Evolutionary conservation across 2,329 filamentous ascomycete genomes (phyloP), one percentile per base, ranked within the genome.

Genomic region (Aspergillus amoenus): DNA sequence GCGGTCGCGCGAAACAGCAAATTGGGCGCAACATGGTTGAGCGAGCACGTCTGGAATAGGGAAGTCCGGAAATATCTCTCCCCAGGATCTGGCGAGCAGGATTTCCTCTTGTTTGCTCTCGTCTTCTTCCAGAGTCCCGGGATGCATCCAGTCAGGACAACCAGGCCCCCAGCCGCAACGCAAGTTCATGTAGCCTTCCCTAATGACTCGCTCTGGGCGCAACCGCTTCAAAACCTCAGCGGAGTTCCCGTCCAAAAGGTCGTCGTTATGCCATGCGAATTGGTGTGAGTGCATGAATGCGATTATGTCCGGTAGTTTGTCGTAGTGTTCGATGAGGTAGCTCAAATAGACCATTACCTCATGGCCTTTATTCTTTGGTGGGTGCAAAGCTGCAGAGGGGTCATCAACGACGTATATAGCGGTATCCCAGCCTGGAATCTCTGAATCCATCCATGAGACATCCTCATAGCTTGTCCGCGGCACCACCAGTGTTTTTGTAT

Each of bases 1-100:
- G 3, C 83, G 78, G 42, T 86, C 82, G 3, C 80, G 73, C 6
- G 81, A 83, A 3, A 88, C 70, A 8, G 84, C 85, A 64, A 88
- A 88, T 62, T 88, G 85, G 2, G 82, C 83, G 65, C 85, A 88
- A 68, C 85, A 88, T 3, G 85, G 82, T 61, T 86, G 84, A 2
- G 83, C 79, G 0, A 88, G 76, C 0, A 84, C 79, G 15, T 71
- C 62, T 2, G 78, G 79, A 12, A 80, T 70, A 2, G 73, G 70
- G 37, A 74, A 72, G 40, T 72, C 66, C 3, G 78, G 78, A 59
- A 81, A 81, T 9, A 82, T 64, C 64, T 81, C 76, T 1, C 69
- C 70, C 79, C 79, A 81, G 0, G 77, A 71, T n/a, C 70, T 65
- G 2, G 77, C 78, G 17, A 81, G 66, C 60, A 80, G 69, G 8